Conservation (phyloP, 2,329 filamentous ascomycete species). For the Sarocladium oryzae region DNA sequence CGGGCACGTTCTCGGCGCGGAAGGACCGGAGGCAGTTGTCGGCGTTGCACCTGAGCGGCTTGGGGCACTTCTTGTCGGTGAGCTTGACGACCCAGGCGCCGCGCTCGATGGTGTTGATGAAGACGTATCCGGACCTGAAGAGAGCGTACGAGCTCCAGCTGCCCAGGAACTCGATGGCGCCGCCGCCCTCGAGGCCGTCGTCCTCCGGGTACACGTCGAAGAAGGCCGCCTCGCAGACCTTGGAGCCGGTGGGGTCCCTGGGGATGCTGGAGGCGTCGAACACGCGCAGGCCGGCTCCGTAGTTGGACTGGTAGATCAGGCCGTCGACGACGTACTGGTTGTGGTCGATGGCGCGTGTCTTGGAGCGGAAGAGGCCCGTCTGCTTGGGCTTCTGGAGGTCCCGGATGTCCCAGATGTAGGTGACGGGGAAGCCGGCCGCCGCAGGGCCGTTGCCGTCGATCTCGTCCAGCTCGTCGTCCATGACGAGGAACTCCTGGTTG, state of each 20-base stretch:
- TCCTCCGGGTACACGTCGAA: slow-evolving; percentile 38
- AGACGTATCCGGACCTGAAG: slow-evolving; percentile 16
- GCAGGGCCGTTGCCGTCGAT: slow-evolving; percentile 28
- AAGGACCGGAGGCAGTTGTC: slow-evolving; percentile 18
- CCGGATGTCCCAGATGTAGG: slow-evolving; percentile 42
- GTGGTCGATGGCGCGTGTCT: slow-evolving; percentile 31
- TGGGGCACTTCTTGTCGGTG: slow-evolving; percentile 15
- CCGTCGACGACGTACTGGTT: slow-evolving; percentile 38
- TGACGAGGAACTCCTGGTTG: slow-evolving; percentile 33
- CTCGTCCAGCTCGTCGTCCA: slow-evolving; percentile 46
- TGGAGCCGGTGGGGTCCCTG: slow-evolving; percentile 31
- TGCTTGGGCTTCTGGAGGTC: slow-evolving; percentile 32
- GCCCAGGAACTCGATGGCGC: slow-evolving; percentile 14
- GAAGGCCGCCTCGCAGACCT: slow-evolving; percentile 34
- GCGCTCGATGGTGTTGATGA: slow-evolving; percentile 19
- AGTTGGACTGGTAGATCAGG: slow-evolving; percentile 38
- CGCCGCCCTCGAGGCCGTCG: slow-evolving; percentile 14
- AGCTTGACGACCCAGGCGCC: slow-evolving; percentile 17
- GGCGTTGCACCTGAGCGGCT: slow-evolving; percentile 14
- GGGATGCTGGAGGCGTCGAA: slow-evolving; percentile 24
- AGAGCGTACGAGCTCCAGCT: slow-evolving; percentile 17
- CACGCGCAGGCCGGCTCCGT: slow-evolving; percentile 35
- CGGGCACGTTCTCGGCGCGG: slow-evolving; percentile 13
- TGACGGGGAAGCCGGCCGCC: slow-evolving; percentile 35
- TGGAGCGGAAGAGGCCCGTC: slow-evolving; percentile 27